A percentile compares a stretch with the other conserved stretches of the same genome.
Evolutionary conservation across 768 basidiomycete species (phyloP).

Genomic region (Auriculariales sp.): DNA sequence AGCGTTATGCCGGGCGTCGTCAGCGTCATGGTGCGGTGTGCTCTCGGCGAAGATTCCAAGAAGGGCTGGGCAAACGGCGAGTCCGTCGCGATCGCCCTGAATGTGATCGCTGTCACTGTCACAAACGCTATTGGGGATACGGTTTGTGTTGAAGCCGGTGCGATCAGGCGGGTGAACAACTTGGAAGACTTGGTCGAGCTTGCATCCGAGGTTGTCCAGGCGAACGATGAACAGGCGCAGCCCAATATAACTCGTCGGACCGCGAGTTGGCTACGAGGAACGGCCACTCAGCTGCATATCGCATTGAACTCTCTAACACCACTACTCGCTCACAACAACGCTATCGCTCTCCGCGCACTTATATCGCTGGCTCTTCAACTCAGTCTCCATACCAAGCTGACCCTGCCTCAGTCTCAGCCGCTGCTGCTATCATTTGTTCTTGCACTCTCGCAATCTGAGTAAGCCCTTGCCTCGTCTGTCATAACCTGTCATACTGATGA

Average conservation of each 20-base stretch:
- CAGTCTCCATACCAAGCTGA: slow-evolving; percentile 38
- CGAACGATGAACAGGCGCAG: slow-evolving; percentile 22
- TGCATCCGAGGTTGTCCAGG: slow-evolving; percentile 5
- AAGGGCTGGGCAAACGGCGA: slow-evolving; percentile 68
- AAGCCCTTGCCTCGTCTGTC: too few species aligned
- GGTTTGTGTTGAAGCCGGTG: slow-evolving; percentile 47
- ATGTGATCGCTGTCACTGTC: slow-evolving; percentile 39
- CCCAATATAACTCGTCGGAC: slow-evolving; percentile 45
- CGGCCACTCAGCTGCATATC: slow-evolving; percentile 68
- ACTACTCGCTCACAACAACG: slow-evolving; percentile 56
- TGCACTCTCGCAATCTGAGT: slow-evolving; percentile 48
- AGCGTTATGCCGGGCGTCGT: slow-evolving; percentile 75
- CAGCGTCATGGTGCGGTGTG: slow-evolving; percentile 59
- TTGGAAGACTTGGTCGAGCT: slow-evolving; percentile 47
- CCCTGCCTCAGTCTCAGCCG: slow-evolving; percentile 52
- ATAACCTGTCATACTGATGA: too few species aligned
- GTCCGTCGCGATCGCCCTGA: slow-evolving; percentile 40
- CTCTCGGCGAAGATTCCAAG: slow-evolving; percentile 30
- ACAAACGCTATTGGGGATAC: slow-evolving; percentile 51
- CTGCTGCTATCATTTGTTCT: slow-evolving; percentile 62
- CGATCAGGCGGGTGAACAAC: slow-evolving; percentile 34
- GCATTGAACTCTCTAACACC: slow-evolving; percentile 66
- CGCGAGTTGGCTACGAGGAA: slow-evolving; percentile 65
- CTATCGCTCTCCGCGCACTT: slow-evolving; percentile 46
- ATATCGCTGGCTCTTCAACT: slow-evolving; percentile 38